Percentiles rank a stretch among this genome's conserved stretches.
These are phyloP conservation scores for Mortierella sp. DNA, from an alignment of 371 early-diverging fungal genomes.

Conservation along the genomic window DNA sequence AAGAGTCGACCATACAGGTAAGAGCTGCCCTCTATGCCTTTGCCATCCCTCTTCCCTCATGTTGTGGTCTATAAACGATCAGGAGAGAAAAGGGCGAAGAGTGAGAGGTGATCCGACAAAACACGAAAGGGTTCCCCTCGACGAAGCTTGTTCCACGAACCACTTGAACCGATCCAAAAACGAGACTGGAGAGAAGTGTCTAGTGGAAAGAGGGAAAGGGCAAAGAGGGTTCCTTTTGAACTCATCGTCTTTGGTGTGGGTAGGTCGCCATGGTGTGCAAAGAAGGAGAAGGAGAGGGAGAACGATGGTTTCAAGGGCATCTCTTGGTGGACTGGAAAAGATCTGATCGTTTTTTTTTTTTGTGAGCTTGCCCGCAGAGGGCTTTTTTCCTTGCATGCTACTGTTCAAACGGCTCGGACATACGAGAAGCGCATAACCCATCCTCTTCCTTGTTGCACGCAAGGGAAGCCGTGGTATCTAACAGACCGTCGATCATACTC, in stretches of 20 bases:
- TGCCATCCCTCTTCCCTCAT: neutral
- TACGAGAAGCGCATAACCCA: too few relatives aligned
- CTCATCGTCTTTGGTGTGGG: too few relatives aligned
- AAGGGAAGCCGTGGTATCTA: too few relatives aligned
- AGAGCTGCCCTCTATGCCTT: neutral
- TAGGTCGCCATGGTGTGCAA: too few relatives aligned
- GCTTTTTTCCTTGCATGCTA: neutral
- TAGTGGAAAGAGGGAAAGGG: neutral
- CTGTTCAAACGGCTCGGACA: neutral
- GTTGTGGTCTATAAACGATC: neutral
- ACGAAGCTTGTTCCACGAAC: slow-evolving; percentile 5
- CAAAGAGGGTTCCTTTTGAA: neutral
- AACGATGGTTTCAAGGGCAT: too few relatives aligned
- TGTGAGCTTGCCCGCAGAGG: neutral
- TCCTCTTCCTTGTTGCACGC: neutral
- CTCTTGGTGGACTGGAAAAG: neutral
- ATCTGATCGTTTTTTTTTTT: neutral
- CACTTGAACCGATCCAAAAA: neutral
- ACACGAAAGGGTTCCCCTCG: neutral
- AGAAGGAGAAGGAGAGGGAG: neutral
- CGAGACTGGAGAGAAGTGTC: neutral
- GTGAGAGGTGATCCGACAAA: neutral
- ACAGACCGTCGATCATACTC: too few relatives aligned
- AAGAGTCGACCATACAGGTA: slow-evolving; percentile 44
- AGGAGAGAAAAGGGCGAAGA: neutral